Evolutionary conservation across 352 stramenopile genomes (phyloP).

Genomic region (Globisporangium takayamanum): DNA sequence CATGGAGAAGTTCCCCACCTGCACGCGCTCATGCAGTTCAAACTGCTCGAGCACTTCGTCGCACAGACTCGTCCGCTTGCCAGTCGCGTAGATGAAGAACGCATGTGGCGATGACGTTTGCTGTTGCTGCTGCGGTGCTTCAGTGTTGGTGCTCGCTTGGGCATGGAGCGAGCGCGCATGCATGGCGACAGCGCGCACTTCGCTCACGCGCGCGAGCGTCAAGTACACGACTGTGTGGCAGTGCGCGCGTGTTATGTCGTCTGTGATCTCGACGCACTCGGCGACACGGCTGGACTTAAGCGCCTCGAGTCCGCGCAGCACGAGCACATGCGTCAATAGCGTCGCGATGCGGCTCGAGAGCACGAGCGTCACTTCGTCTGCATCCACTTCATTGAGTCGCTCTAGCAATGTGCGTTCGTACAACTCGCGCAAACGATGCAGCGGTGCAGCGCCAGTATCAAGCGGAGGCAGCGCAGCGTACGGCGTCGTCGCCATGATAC

Average conservation of each 20-base stretch:
- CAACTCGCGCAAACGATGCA: conserved; percentile 29
- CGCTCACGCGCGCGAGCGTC: conserved; percentile 27
- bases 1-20: conserved; percentile 32
- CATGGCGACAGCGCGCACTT: conserved; percentile 37
- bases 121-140: background rate
- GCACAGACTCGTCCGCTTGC: conserved; percentile 49
- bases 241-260: conserved; percentile 32
- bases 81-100: conserved; percentile 34
- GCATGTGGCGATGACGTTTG: conserved; percentile 8
- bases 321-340: conserved; percentile 57
- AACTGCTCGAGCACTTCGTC: conserved; percentile 33
- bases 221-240: conserved; percentile 39
- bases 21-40: conserved; percentile 27
- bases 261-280: conserved; percentile 52
- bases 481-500: background rate
- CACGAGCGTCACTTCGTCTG: conserved; percentile 39
- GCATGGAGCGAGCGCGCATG: conserved; percentile 33
- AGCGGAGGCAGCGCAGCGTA: conserved; percentile 9
- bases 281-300: conserved; percentile 28
- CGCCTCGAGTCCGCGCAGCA: conserved; percentile 28
- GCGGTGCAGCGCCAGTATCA: conserved; percentile 5
- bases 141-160: conserved; percentile 1
- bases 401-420: conserved; percentile 35
- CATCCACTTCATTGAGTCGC: conserved; percentile 26
- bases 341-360: conserved; percentile 44